phyloP scores from a whole-genome alignment of 1,139 yeast species.

The Protomyces inouyei region DNA sequence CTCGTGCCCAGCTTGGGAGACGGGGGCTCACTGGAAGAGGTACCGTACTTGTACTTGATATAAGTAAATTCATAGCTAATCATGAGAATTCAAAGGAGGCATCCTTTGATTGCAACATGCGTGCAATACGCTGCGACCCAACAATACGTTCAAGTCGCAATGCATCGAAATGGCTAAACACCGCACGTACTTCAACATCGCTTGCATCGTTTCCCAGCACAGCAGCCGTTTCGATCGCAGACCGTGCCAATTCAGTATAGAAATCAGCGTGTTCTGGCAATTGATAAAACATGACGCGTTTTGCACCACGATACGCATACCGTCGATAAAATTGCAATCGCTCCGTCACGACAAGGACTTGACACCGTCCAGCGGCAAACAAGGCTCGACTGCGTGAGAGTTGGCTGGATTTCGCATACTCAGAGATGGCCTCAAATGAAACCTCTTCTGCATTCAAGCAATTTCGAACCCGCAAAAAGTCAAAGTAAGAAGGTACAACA shows the following conservation, averaged over 20 bases:
- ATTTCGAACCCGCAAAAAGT: conserved; percentile 72
- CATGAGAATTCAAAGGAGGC: conserved; percentile 34
- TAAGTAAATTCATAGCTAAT: neutral
- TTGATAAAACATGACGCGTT: conserved; percentile 73
- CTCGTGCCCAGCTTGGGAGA: no score
- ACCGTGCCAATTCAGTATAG: conserved; percentile 67
- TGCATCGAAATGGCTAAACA: conserved; percentile 80
- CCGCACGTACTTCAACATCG: conserved; percentile 52
- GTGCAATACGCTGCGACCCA: conserved; percentile 62
- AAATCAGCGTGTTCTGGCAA: conserved; percentile 81
- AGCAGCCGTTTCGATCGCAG: conserved; percentile 42
- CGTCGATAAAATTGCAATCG: conserved; percentile 89
- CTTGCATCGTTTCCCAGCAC: conserved; percentile 37
- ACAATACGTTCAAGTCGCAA: conserved; percentile 75
- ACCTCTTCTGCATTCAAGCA: conserved; percentile 47
- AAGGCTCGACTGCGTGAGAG: conserved; percentile 65
- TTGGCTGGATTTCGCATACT: conserved; percentile 69
- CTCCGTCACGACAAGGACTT: conserved; percentile 78
- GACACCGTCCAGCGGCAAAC: conserved; percentile 60
- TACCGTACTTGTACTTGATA: no score
- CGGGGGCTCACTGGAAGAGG: no score
- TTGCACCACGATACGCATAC: conserved; percentile 80
- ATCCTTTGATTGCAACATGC: conserved; percentile 34
- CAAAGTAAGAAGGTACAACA: conserved; percentile 81
- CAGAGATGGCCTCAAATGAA: conserved; percentile 66